Evolutionary conservation across 495 filamentous ascomycete genomes (phyloP), one percentile per base, ranked within the genome.

Genomic region (Aspergillus olivimuriae): DNA sequence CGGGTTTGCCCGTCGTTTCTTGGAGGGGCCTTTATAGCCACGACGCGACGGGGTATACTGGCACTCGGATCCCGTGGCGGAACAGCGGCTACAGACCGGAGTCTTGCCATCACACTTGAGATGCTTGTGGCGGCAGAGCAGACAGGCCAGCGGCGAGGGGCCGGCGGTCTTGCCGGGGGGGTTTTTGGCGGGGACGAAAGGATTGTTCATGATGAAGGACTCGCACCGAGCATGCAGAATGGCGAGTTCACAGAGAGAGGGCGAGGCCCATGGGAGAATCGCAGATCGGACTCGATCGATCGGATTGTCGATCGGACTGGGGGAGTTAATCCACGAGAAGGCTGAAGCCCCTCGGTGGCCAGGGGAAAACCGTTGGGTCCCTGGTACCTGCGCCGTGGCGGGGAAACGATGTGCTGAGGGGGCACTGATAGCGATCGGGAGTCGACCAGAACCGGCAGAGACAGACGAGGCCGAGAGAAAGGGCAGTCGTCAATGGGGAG

Each of bases 41-140:
- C 69, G 61, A 22, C 69, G 69, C n/a, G 67, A 71, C 15, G 69
- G 68, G 3, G 68, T 69, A 39, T 71, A 73, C 44, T 66, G 58
- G 48, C 69, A 73, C 10, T 63, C 52, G 15, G 61, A 37, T 12
- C 61, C 58, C 1, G 54, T 54, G 23, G 57, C 43, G 6, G 44
- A 45, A 39, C 69, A 73, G 20, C 69, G 69, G n/a, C 63, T 55
- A 51, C 69, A 73, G 34, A 63, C 32, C 14, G 69, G 69, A 3
- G 59, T 68, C 17, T 52, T 51, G 4, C 67, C 66, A 55, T 73
- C 69, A 35, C 69, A 73, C 51, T 71, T 73, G 43, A 83, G 76
- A 51, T 83, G 81, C 46, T 80, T 74, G 44, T 72, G 66, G 37
- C 80, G 78, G 50, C 79, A 81, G 30, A 61, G 58, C 22, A 80